Evolutionary conservation across 345 rosid species (phyloP), one percentile per base, ranked within the genome.

Genomic region (Populus tremula): DNA sequence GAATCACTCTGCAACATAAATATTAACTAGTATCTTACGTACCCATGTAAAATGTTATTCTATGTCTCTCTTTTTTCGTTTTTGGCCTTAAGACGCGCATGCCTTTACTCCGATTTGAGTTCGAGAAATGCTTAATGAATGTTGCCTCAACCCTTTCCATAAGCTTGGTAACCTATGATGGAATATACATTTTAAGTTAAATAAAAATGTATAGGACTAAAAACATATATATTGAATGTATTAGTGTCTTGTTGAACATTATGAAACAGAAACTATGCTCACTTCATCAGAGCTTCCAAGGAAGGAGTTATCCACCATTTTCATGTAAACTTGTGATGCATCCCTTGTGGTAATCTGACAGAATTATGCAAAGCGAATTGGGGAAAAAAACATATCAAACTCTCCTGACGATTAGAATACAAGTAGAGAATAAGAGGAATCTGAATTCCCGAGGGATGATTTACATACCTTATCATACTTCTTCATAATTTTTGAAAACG

Each of bases 121-220:
- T 92, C 17, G 90, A 67, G 64, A 90, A 92, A 76, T 92, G 92
- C 83, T 92, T 92, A 5, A 89, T 67, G 82, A 90, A 90, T 49
- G 91, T 86, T 18, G 81, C 84, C 81, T 92, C 97, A 71, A 87
- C 93, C 13, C 91, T 85, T 69, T 88, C 97, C 91, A 90, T 82
- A 8, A 90, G 88, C 85, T 70, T 88, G 54, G 75, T 71, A 63
- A 87, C 83, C 92, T 91, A 77, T 66, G 49, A 14, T 14, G 3
- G 20, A 29, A 21, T 35, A 11, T 21, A 56, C 23, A n/a, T n/a
- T 56, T 25, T 25, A 56, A n/a, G 47, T 47, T 49, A 41, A 62
- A 56, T 8, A 29, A 45, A n/a, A 56, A n/a, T 56, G 63, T n/a
- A 56, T 11, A n/a, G 4, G 50, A 54, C 3, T 14, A 1, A 14